Base-by-base conservation (phyloP, 345 rosid species). In the Erysimum cheiranthoides region DNA sequence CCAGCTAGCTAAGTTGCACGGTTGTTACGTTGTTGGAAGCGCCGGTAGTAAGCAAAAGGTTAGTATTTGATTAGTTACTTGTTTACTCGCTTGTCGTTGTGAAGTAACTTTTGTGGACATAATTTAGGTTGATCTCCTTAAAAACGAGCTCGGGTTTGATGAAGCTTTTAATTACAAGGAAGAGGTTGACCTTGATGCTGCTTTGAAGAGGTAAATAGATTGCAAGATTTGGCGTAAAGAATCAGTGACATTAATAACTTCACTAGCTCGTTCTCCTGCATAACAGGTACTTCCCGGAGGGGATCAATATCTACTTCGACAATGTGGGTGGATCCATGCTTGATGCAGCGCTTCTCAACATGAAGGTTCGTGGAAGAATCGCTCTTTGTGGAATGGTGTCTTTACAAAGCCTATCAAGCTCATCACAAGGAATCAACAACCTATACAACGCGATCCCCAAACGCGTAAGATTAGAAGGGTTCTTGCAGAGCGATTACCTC, bases 351-450 rank as follows among this genome's bases (percentile, higher is more conserved):
- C 74, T 90, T 45, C 69, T 80, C 3, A 90, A 88, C 84, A 90
- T 90, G 96, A 86, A 79, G 56, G 68, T 76, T 45, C 78, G 78
- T 46, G 93, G 93, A 17, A 78, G 90, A 30, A 82, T 90, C 14
- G 96, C 96, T 0, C 86, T 87, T 1, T 90, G 93, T 3, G 96
- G 96, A 66, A 87, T 90, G 96, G 85, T 90, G 25, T 85, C 93
- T 56, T 43, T 76, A 10, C 78, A 78, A 30, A 78, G 83, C 31
- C 67, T 80, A 35, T 66, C 79, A 31, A 82, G 71, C 64, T 64
- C 80, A 39, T 56, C 80, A 21, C 70, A 62, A 34, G 89, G 89
- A 61, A 73, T 90, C 67, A 85, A 78, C 57, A 83, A 85, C 75
- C 17, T 86, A 79, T 83, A 8, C 83, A 75, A 60, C 31, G 79